Conservation (phyloP, 2,329 filamentous ascomycete genomes). For the Cercospora citrullina region DNA sequence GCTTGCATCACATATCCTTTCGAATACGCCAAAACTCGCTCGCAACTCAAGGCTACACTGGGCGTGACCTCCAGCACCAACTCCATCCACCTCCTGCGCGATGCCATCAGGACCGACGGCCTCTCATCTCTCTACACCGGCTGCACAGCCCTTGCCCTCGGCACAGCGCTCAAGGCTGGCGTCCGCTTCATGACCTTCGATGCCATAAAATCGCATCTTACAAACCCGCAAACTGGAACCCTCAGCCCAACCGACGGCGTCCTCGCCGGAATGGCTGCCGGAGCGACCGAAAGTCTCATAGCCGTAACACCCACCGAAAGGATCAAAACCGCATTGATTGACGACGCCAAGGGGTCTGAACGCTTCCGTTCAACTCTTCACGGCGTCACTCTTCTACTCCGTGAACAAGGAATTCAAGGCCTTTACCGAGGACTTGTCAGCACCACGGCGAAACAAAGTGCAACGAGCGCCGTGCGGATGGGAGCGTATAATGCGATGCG, state of each 20-base stretch:
- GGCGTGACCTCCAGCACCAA: slow-evolving; percentile 21
- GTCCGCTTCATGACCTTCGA: slow-evolving; percentile 39
- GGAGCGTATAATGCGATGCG: slow-evolving; percentile 53
- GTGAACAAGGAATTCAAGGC: slow-evolving; percentile 45
- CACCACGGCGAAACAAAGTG: slow-evolving; percentile 52
- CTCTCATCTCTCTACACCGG: slow-evolving; percentile 38
- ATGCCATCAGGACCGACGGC: slow-evolving; percentile 30
- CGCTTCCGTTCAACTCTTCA: slow-evolving; percentile 27
- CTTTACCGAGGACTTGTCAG: slow-evolving; percentile 50
- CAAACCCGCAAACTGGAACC: slow-evolving; percentile 31
- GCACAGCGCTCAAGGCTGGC: slow-evolving; percentile 38
- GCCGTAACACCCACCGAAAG: slow-evolving; percentile 39
- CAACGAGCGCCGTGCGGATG: slow-evolving; percentile 52
- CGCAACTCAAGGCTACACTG: slow-evolving; percentile 31
- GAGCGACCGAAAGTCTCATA: slow-evolving; percentile 34
- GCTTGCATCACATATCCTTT: slow-evolving; percentile 50
- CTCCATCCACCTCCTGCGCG: slow-evolving; percentile 32
- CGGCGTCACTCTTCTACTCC: slow-evolving; percentile 26
- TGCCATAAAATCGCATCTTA: slow-evolving; percentile 34
- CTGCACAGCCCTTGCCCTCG: slow-evolving; percentile 34
- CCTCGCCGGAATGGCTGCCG: slow-evolving; percentile 36
- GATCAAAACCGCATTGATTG: slow-evolving; percentile 40
- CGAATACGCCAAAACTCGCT: slow-evolving; percentile 40
- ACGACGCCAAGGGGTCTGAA: slow-evolving; percentile 33
- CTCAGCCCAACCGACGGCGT: slow-evolving; percentile 34